These are phyloP conservation scores for Serendipita sp. DNA, from an alignment of 768 basidiomycete genomes.

Conservation along the genomic window DNA sequence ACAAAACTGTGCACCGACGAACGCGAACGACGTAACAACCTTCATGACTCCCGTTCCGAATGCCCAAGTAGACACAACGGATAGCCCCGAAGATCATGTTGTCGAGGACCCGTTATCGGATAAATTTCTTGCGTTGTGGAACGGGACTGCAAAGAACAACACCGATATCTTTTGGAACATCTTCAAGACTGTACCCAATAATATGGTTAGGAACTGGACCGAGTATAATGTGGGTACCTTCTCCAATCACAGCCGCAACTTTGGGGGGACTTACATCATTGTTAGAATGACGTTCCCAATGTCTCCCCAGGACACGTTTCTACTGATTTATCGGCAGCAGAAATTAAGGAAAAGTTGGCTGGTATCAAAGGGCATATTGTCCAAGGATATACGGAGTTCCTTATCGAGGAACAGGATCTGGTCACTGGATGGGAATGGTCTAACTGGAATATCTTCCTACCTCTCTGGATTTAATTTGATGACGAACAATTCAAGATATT, in stretches of 20 bases:
- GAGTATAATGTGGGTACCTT: slow-evolving; percentile 49
- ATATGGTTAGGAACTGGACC: slow-evolving; percentile 62
- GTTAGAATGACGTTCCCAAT: slow-evolving; percentile 52
- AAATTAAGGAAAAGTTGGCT: slow-evolving; percentile 60
- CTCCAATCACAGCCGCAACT: not conserved
- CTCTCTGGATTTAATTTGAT: not conserved
- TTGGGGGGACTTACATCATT: not conserved
- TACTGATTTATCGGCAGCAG: slow-evolving; percentile 42
- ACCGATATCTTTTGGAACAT: slow-evolving; percentile 73
- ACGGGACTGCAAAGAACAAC: slow-evolving; percentile 59
- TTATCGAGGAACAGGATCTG: slow-evolving; percentile 64
- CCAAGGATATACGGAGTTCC: slow-evolving; percentile 40
- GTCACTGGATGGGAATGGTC: slow-evolving; percentile 18
- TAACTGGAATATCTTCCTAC: not conserved
- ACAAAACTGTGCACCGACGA: slow-evolving; percentile 34
- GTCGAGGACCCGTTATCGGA: slow-evolving; percentile 70
- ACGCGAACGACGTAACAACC: slow-evolving; percentile 24
- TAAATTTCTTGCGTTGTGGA: slow-evolving; percentile 45
- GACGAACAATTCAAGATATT: not conserved
- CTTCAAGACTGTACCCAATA: slow-evolving; percentile 76
- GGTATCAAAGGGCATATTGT: slow-evolving; percentile 31
- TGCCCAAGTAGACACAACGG: slow-evolving; percentile 51
- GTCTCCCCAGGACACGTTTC: slow-evolving; percentile 70
- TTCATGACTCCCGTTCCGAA: slow-evolving; percentile 73
- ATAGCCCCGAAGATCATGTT: slow-evolving; percentile 36